Percentiles rank a stretch among this genome's conserved stretches.
Conservation (phyloP, 2,329 filamentous ascomycete species). For the Colletotrichum orchidophilum region DNA sequence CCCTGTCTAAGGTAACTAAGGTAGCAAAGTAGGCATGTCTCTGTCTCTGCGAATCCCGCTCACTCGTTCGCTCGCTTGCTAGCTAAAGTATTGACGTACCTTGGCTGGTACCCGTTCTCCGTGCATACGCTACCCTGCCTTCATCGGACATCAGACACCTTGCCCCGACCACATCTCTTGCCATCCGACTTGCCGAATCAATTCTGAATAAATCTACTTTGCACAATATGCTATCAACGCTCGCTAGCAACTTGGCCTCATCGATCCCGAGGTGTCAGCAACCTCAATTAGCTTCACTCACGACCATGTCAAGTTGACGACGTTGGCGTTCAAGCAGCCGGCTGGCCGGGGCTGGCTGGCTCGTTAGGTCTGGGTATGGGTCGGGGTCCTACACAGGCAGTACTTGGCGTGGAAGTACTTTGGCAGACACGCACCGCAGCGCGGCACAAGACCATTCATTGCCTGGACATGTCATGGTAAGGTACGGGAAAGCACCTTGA, state of each 20-base stretch:
- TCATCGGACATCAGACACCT: conserved; percentile 23
- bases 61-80: neutral
- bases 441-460: neutral
- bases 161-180: conserved; percentile 24
- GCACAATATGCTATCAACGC: neutral
- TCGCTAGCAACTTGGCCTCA: neutral
- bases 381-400: neutral
- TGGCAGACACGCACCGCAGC: neutral
- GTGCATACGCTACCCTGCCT: conserved; percentile 22
- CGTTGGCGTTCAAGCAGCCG: conserved; percentile 30
- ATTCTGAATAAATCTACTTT: neutral
- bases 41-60: conserved; percentile 17
- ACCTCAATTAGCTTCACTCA: conserved; percentile 20
- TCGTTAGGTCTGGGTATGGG: conserved; percentile 3
- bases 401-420: neutral
- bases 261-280: neutral
- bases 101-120: conserved; percentile 14
- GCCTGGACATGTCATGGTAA: neutral
- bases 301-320: conserved; percentile 14
- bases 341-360: conserved; percentile 30
- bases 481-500: neutral
- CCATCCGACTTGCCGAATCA: neutral
- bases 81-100: conserved; percentile 9
- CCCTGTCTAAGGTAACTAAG: neutral
- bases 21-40: neutral